Conservation (phyloP, 257 asterid species). For the Solanum sitiens region DNA sequence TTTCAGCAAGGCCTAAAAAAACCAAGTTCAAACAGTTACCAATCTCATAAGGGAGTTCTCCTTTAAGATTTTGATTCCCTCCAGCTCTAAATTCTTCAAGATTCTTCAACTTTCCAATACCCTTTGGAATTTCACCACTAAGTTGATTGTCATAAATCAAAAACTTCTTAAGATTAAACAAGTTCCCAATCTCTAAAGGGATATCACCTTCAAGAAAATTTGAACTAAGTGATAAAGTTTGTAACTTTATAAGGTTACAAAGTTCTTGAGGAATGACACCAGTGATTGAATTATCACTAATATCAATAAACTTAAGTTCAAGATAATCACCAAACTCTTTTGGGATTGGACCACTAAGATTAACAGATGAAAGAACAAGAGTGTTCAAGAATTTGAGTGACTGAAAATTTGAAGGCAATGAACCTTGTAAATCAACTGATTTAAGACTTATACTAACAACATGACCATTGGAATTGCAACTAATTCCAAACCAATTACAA, state of each 20-base stretch:
- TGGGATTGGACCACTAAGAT: conserved; percentile 76
- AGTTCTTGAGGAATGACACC: conserved; percentile 72
- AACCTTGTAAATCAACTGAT: conserved; percentile 64
- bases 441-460: conserved; percentile 46
- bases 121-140: conserved; percentile 59
- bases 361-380: conserved; percentile 60
- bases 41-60: conserved; percentile 61
- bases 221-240: conserved; percentile 36
- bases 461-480: conserved; percentile 46
- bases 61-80: conserved; percentile 77
- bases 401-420: conserved; percentile 66
- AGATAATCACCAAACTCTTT: conserved; percentile 55
- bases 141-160: conserved; percentile 76
- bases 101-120: conserved; percentile 46
- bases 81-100: conserved; percentile 77
- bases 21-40: conserved; percentile 70
- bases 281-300: conserved; percentile 60
- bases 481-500: conserved; percentile 76
- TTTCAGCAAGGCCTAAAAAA: conserved; percentile 73
- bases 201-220: conserved; percentile 53
- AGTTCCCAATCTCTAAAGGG: conserved; percentile 54
- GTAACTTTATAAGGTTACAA: conserved; percentile 47
- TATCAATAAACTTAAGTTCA: conserved; percentile 36
- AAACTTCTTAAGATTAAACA: conserved; percentile 34
- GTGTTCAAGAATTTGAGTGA: conserved; percentile 41